Conservation (phyloP, 2,329 filamentous ascomycete genomes). For the Clarireedia homoeocarpa region DNA sequence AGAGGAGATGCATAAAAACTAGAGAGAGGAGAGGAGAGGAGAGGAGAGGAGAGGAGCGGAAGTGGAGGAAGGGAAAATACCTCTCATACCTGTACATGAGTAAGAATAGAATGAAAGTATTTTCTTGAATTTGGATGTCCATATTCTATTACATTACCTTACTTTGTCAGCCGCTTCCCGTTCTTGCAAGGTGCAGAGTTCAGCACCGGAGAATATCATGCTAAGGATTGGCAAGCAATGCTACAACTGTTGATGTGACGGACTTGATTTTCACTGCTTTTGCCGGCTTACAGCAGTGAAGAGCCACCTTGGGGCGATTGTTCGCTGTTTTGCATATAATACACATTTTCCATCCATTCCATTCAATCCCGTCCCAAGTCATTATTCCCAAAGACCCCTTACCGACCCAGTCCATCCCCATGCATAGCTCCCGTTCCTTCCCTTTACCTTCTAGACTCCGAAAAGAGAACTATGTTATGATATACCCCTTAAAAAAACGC, state of each 20-base stretch:
- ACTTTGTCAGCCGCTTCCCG: too few relatives aligned
- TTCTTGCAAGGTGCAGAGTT: not conserved
- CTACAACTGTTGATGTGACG: not conserved
- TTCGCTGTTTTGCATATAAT: constrained; percentile 7
- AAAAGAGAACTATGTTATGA: constrained; percentile 2
- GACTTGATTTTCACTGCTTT: not conserved
- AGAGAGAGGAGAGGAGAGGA: not conserved
- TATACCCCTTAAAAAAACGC: constrained; percentile 13
- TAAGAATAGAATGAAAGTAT: constrained; percentile 8
- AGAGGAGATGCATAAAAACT: too few relatives aligned
- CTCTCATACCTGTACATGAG: constrained; percentile 14
- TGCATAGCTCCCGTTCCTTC: constrained; percentile 11
- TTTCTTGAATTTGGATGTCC: not conserved
- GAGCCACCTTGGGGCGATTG: constrained; percentile 1
- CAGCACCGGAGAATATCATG: not conserved
- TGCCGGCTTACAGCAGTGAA: not conserved
- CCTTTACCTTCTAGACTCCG: constrained; percentile 1
- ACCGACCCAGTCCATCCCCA: not conserved
- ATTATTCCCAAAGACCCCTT: not conserved
- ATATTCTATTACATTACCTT: too few relatives aligned
- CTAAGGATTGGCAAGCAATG: not conserved
- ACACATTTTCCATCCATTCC: constrained; percentile 3
- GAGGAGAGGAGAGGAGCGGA: too few relatives aligned
- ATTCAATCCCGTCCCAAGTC: not conserved
- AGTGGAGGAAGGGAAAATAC: not conserved